A percentile compares a stretch with the other conserved stretches of the same genome.
Conservation (phyloP, 163 green algal genomes). For the Scenedesmus sp. region DNA sequence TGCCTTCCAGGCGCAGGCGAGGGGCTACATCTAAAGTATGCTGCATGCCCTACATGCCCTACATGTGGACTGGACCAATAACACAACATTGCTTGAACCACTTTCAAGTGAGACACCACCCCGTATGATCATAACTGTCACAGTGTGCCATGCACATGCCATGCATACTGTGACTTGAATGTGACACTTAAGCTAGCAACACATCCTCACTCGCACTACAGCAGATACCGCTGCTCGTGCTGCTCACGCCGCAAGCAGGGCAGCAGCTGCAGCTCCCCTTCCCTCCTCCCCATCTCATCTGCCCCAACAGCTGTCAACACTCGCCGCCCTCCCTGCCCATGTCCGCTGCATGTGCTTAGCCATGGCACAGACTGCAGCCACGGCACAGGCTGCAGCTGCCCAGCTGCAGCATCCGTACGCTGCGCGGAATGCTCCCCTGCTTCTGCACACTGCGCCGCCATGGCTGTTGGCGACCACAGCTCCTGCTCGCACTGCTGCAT, state of each 20-base stretch:
- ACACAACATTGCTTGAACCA: too few relatives aligned
- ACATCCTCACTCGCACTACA: background rate
- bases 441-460: background rate
- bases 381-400: too few relatives aligned
- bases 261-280: background rate
- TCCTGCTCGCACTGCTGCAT: background rate
- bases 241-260: background rate
- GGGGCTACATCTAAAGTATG: too few relatives aligned
- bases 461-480: background rate
- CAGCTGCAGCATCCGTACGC: background rate
- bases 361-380: background rate
- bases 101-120: too few relatives aligned
- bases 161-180: too few relatives aligned
- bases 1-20: too few relatives aligned
- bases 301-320: background rate
- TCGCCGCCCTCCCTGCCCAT: background rate
- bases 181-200: too few relatives aligned
- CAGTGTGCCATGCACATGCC: too few relatives aligned
- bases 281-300: background rate
- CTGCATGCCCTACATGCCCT: too few relatives aligned
- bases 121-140: too few relatives aligned
- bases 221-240: background rate
- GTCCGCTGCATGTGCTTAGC: background rate
- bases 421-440: background rate
- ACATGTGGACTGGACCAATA: too few relatives aligned